phyloP scores from a whole-genome alignment of 1,284 basidiomycete species.

The Apiotrichum mycotoxinovorans region DNA sequence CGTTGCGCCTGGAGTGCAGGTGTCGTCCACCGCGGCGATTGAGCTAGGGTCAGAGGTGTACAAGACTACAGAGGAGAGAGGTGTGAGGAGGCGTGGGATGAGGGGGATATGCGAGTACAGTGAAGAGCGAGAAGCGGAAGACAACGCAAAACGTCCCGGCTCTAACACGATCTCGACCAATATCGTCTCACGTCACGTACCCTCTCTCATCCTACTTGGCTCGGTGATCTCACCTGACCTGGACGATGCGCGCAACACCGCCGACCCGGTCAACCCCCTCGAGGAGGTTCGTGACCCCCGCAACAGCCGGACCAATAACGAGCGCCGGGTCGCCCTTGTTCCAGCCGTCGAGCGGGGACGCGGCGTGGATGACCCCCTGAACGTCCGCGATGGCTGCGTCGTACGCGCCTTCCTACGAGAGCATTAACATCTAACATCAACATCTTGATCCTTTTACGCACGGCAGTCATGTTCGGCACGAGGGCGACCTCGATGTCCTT shows the following conservation, averaged over 20 bases:
- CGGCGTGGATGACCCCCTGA: neutral
- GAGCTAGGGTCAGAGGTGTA: neutral
- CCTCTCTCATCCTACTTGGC: no score
- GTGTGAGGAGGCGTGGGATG: no score
- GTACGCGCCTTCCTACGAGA: neutral
- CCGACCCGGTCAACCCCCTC: neutral
- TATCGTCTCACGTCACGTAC: no score
- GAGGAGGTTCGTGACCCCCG: neutral
- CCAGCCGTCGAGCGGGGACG: neutral
- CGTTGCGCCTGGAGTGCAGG: neutral
- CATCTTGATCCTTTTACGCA: neutral
- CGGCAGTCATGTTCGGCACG: neutral
- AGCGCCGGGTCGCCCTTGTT: neutral
- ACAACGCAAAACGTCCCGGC: no score
- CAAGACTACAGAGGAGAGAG: no score
- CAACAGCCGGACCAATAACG: neutral
- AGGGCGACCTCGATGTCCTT: constrained; percentile 9
- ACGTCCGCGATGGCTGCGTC: neutral
- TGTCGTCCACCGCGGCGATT: neutral
- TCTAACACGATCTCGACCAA: no score
- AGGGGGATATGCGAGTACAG: no score
- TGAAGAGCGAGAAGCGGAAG: no score
- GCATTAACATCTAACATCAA: no score
- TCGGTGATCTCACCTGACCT: neutral
- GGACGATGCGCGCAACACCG: neutral